phyloP scores from a whole-genome alignment of 164 flowering plant species.

The Vitis labrusca region DNA sequence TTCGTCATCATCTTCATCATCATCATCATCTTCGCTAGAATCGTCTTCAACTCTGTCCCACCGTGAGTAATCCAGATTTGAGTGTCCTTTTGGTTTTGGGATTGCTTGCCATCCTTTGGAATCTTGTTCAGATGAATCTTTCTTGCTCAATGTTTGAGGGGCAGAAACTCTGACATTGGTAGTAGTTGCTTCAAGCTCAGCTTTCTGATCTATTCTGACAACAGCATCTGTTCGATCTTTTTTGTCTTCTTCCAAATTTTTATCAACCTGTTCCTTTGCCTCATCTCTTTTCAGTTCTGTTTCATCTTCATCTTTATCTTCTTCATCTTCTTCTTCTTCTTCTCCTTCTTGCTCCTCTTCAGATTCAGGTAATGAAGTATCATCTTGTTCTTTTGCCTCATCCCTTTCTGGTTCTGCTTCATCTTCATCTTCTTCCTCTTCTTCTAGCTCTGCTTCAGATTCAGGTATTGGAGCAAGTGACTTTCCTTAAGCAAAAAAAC shows the following conservation, averaged over 20 bases:
- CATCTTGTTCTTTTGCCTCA: constrained; percentile 2
- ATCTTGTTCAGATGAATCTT: constrained; percentile 25
- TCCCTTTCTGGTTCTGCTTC: constrained; percentile 17
- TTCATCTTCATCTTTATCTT: constrained; percentile 17
- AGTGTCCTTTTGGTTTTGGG: constrained; percentile 89
- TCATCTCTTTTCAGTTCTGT: constrained; percentile 16
- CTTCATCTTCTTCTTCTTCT: constrained; percentile 39
- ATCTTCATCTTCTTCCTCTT: constrained; percentile 32
- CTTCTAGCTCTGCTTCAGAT: constrained; percentile 63
- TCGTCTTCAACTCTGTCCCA: constrained; percentile 89
- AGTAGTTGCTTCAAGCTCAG: background rate
- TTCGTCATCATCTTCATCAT: constrained; percentile 60
- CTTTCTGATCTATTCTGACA: constrained; percentile 10
- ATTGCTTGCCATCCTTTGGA: constrained; percentile 78
- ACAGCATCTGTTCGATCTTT: background rate
- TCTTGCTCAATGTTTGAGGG: constrained; percentile 19
- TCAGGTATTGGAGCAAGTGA: constrained; percentile 94
- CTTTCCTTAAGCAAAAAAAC: constrained; percentile 55
- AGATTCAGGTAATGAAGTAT: constrained; percentile 84
- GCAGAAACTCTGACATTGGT: constrained; percentile 15
- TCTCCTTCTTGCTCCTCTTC: constrained; percentile 59
- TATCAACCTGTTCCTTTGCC: constrained; percentile 1
- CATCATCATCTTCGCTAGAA: constrained; percentile 74
- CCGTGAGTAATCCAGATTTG: constrained; percentile 80
- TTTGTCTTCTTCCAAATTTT: too few species aligned